Evolutionary conservation across 495 filamentous ascomycete species (phyloP), one percentile per base, ranked within the genome.

Genomic region (Aspergillus sclerotiicarbonarius): DNA sequence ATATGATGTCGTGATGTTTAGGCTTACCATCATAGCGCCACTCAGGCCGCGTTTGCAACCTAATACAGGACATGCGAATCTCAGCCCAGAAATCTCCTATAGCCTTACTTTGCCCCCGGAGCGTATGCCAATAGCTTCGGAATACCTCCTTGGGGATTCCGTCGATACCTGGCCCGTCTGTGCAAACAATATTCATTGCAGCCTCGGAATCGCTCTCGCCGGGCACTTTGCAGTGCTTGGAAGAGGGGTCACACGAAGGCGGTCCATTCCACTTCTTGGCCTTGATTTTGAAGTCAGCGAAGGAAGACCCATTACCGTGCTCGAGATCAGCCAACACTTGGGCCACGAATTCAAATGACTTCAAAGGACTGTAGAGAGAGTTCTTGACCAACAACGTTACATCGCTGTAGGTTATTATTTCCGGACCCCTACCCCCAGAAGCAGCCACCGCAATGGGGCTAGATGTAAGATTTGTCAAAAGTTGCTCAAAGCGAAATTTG

Each of bases 371-470:
- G 16, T 56, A 56, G 3, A 56, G 15, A 15, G 31, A 21, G 1
- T 21, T 4, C 30, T 13, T 6, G 0, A 56, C 19, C 16, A 25
- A 18, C 0, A 21, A 15, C 9, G 48, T 35, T 6, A 49, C 30
- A 39, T 56, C 44, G 18, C n/a, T 39, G 18, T 49, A 49, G 30
- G 44, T 56, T 25, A 49, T 47, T 4, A 56, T 49, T 12, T 56
- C 43, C 3, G 54, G 44, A 1, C 41, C 18, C 4, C 45, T 25
- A 8, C 3, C 9, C 16, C 10, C 18, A 3, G 54, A 56, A n/a
- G 47, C 4, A 13, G 47, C 10, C 2, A 39, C 54, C 1, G 44
- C 6, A 9, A 56, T 25, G 0, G 44, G 44, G 44, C 39, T 39
- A 0, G n/a, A 15, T 18, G 31, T 56, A 29, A 56, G 18, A 7